These are phyloP conservation scores for Monosporascus cannonballus DNA, from an alignment of 2,329 filamentous ascomycete species.

Conservation along the genomic window DNA sequence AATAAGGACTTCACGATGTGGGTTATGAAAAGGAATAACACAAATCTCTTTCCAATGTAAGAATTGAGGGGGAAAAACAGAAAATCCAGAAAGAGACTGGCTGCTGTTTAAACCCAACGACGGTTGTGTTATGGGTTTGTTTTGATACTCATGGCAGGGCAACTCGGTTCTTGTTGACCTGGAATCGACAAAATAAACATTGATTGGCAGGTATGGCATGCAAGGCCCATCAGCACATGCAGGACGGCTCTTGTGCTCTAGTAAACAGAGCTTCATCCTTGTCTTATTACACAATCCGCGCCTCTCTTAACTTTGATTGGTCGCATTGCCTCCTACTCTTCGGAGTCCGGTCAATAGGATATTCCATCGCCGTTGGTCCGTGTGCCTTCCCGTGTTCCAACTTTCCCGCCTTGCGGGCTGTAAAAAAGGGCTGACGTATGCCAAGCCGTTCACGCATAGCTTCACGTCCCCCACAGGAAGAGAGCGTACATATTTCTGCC, in stretches of 20 bases:
- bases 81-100: background rate
- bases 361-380: background rate
- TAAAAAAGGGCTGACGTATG: background rate
- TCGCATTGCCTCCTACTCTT: background rate
- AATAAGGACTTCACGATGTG: background rate
- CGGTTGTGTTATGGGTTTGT: slow-evolving; percentile 1
- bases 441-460: background rate
- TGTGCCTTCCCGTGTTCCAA: background rate
- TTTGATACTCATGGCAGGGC: background rate
- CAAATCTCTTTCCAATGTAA: background rate
- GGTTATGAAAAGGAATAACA: background rate
- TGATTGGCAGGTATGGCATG: background rate
- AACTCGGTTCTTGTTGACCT: slow-evolving; percentile 1
- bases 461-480: background rate
- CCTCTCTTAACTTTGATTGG: background rate
- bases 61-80: background rate
- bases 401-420: no score
- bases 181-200: background rate
- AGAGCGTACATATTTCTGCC: no score
- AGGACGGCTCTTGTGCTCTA: background rate
- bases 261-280: background rate
- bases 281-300: background rate
- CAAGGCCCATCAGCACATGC: background rate
- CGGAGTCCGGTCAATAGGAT: background rate
- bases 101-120: background rate